phyloP scores from a whole-genome alignment of 2,329 filamentous ascomycete genomes.

The Davidsoniella virescens region DNA sequence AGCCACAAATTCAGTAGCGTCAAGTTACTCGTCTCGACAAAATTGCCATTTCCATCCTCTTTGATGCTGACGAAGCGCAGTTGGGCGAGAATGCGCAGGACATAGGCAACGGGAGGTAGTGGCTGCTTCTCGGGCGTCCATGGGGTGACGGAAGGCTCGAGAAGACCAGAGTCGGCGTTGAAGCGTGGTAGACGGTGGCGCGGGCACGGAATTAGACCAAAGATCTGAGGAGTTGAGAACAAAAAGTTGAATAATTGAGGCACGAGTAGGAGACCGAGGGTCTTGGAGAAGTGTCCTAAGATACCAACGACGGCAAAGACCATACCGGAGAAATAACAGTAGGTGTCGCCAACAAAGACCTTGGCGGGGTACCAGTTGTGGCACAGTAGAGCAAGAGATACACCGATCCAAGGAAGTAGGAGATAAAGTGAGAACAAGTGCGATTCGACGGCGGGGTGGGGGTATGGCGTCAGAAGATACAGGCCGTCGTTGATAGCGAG shows the following conservation, averaged over 20 bases:
- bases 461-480: constrained; percentile 70
- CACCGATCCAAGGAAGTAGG: constrained; percentile 82
- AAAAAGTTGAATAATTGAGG: constrained; percentile 95
- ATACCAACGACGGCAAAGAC: constrained; percentile 96
- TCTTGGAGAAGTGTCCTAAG: constrained; percentile 95
- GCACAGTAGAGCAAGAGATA: constrained; percentile 67
- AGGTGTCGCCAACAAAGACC: constrained; percentile 95
- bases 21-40: constrained; percentile 73
- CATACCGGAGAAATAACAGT: constrained; percentile 99
- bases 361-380: constrained; percentile 95
- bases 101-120: constrained; percentile 40
- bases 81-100: constrained; percentile 50
- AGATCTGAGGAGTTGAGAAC: constrained; percentile 85
- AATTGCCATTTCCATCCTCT: constrained; percentile 48
- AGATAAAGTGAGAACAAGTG: constrained; percentile 95
- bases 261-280: constrained; percentile 72
- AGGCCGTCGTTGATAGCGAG: constrained; percentile 75
- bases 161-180: constrained; percentile 65
- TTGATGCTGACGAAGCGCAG: constrained; percentile 53
- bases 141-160: constrained; percentile 72
- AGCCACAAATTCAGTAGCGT: constrained; percentile 94
- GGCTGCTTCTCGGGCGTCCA: constrained; percentile 57
- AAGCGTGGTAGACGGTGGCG: constrained; percentile 82
- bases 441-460: constrained; percentile 86
- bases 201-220: constrained; percentile 78